Conservation (phyloP, 371 early-diverging fungal genomes). For the Smittium culicis region DNA sequence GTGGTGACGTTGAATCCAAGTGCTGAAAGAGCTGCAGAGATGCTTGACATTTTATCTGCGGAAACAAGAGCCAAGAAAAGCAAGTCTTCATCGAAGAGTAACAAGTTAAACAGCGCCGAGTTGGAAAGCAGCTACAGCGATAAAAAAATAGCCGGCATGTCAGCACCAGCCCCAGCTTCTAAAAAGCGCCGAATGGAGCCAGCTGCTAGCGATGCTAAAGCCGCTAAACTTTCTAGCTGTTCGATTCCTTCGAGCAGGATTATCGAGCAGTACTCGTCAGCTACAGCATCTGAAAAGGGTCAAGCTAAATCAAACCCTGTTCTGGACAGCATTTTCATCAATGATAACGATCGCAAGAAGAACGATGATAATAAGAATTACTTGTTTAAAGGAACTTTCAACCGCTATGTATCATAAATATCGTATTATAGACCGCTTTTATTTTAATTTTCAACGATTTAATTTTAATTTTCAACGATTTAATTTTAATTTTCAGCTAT, state of each 20-base stretch:
- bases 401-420: conserved; percentile 6
- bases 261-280: neutral
- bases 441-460: no score
- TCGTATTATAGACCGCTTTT: no score
- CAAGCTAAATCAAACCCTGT: neutral
- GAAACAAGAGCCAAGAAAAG: neutral
- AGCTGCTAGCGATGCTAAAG: neutral
- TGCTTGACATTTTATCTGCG: neutral
- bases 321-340: conserved; percentile 6
- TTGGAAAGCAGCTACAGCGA: neutral
- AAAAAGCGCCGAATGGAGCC: neutral
- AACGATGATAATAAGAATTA: conserved; percentile 4
- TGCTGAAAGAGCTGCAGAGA: neutral
- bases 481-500: no score
- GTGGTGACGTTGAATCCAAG: neutral
- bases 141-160: neutral
- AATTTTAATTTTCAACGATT: no score
- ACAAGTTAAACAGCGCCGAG: neutral
- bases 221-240: neutral
- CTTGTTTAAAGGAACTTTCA: conserved; percentile 11
- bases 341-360: neutral
- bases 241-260: neutral
- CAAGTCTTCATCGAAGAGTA: neutral
- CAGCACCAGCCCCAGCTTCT: neutral
- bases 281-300: neutral